phyloP scores from a whole-genome alignment of 129 eudicot genomes.

The Artemisia argyi region DNA sequence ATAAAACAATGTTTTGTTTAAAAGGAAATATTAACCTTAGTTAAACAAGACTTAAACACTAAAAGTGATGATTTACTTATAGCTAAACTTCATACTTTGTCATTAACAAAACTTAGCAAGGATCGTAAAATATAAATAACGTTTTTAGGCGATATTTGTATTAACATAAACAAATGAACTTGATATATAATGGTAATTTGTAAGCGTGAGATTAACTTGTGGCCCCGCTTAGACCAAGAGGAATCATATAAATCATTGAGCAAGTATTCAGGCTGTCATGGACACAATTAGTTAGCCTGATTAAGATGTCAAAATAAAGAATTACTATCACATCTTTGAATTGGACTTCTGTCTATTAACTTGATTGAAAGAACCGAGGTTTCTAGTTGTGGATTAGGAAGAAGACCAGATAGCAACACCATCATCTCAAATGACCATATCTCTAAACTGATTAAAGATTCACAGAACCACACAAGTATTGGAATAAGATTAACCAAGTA shows the following conservation, averaged over 20 bases:
- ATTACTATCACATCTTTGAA: neutral
- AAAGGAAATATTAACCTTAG: too few species aligned
- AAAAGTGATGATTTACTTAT: too few species aligned
- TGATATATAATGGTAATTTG: too few species aligned
- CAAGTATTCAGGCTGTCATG: slow-evolving; percentile 61
- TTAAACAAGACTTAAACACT: too few species aligned
- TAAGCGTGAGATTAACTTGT: slow-evolving; percentile 36
- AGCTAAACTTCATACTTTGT: too few species aligned
- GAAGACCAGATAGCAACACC: slow-evolving; percentile 72
- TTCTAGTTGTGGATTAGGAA: slow-evolving; percentile 70
- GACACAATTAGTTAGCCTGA: neutral
- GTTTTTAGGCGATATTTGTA: too few species aligned
- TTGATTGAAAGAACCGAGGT: slow-evolving; percentile 73
- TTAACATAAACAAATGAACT: too few species aligned
- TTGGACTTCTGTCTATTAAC: slow-evolving; percentile 20
- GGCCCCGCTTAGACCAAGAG: slow-evolving; percentile 39
- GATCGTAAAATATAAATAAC: too few species aligned
- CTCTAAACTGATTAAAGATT: slow-evolving; percentile 51
- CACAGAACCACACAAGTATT: neutral
- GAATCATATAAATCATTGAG: slow-evolving; percentile 55
- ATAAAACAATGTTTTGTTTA: too few species aligned
- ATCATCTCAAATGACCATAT: slow-evolving; percentile 76
- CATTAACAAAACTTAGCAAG: too few species aligned
- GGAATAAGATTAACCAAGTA: too few species aligned
- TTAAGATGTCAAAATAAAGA: neutral